Evolutionary conservation across 495 filamentous ascomycete genomes (phyloP).

Genomic region (Penicillium paradoxum): DNA sequence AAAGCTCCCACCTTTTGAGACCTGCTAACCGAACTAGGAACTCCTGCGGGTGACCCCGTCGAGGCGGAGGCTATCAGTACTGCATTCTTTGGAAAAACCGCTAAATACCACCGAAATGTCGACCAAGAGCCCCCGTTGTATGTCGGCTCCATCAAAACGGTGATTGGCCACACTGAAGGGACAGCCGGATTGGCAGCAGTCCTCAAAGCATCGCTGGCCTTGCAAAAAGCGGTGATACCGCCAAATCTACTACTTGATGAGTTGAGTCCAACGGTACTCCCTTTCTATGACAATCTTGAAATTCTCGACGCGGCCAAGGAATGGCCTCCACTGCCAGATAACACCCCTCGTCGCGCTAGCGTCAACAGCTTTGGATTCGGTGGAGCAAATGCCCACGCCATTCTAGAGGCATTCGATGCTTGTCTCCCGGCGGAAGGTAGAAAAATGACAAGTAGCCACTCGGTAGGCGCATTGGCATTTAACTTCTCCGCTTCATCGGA

Average conservation of each 20-base stretch:
- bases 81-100: slow-evolving; percentile 28
- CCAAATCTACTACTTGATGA: slow-evolving; percentile 54
- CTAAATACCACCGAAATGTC: slow-evolving; percentile 31
- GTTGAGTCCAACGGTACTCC: slow-evolving; percentile 30
- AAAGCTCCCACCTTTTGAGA: background rate
- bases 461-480: slow-evolving; percentile 10
- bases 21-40: slow-evolving; percentile 23
- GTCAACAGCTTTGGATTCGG: slow-evolving; percentile 56
- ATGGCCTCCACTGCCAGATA: slow-evolving; percentile 11
- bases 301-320: slow-evolving; percentile 11
- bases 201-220: slow-evolving; percentile 30
- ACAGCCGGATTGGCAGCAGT: slow-evolving; percentile 53
- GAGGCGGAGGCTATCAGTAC: slow-evolving; percentile 34
- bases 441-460: background rate
- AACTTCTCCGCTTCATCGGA: slow-evolving; percentile 26
- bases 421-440: background rate
- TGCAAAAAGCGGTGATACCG: slow-evolving; percentile 49
- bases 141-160: slow-evolving; percentile 49
- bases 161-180: slow-evolving; percentile 52
- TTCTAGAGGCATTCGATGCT: slow-evolving; percentile 43
- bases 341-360: slow-evolving; percentile 26
- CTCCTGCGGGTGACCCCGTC: slow-evolving; percentile 36
- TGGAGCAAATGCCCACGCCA: slow-evolving; percentile 59
- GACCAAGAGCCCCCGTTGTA: slow-evolving; percentile 30
- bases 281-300: slow-evolving; percentile 32